Evolutionary conservation across 2,329 filamentous ascomycete genomes (phyloP).

Genomic region (Epichloe coenophiala): DNA sequence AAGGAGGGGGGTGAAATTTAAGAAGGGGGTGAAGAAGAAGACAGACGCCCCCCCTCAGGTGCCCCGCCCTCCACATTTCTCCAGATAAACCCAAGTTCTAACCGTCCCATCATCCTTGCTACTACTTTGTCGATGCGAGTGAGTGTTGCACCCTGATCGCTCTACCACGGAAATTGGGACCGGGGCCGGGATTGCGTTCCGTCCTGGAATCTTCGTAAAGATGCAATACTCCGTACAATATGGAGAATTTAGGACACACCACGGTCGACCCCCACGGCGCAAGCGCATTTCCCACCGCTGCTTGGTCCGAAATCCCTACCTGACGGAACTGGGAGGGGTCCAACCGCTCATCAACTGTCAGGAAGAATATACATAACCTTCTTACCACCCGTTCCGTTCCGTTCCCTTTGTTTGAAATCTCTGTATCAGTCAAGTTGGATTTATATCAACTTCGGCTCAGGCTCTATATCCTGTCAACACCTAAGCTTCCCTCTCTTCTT

Average conservation of each 20-base stretch:
- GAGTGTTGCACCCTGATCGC: not conserved
- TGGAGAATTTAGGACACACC: constrained; percentile 5
- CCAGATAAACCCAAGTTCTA: constrained; percentile 4
- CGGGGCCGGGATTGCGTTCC: no score
- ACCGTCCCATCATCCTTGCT: constrained; percentile 1
- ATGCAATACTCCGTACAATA: constrained; percentile 1
- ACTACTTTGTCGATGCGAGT: no score
- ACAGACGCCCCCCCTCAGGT: no score
- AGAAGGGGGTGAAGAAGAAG: no score
- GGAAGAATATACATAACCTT: constrained; percentile 13
- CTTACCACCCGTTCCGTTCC: constrained; percentile 8
- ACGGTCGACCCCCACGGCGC: constrained; percentile 2
- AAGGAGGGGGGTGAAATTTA: no score
- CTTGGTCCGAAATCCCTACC: constrained; percentile 3
- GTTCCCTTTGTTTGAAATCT: constrained; percentile 4
- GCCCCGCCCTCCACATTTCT: constrained; percentile 4
- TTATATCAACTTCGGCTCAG: not conserved
- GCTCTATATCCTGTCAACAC: not conserved
- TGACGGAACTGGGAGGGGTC: not conserved
- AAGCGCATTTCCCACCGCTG: not conserved
- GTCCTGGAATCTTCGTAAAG: not conserved
- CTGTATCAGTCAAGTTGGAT: constrained; percentile 1
- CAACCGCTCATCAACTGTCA: constrained; percentile 1
- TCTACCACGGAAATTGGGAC: not conserved
- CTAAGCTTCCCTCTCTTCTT: not conserved